Percentiles rank a stretch among this genome's conserved stretches.
phyloP scores from a whole-genome alignment of 306 rosid genomes.

The Arachis hypogaea region DNA sequence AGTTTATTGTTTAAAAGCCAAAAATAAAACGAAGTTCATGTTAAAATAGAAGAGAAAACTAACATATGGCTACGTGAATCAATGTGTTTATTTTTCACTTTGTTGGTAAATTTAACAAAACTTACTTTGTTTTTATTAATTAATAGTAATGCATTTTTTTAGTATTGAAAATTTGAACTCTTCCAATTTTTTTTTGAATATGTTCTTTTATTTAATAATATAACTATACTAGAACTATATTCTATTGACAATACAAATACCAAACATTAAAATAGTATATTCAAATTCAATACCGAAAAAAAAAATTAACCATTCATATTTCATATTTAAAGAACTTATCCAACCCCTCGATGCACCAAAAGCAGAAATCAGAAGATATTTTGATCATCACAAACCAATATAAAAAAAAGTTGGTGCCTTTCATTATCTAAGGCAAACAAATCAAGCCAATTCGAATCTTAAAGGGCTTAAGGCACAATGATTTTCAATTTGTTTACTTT shows the following conservation, averaged over 20 bases:
- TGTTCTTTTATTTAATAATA: no score
- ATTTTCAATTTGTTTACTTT: background rate
- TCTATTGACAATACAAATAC: background rate
- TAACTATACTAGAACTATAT: no score
- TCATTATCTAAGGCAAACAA: conserved; percentile 25
- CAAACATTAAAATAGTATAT: background rate
- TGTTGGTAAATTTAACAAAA: no score
- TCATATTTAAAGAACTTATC: background rate
- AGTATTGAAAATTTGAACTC: no score
- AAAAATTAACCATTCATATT: background rate
- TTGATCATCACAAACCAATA: background rate
- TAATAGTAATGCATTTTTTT: no score
- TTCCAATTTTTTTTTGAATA: no score
- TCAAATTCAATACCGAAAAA: background rate
- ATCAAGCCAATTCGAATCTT: conserved; percentile 7
- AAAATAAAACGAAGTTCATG: no score
- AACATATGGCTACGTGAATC: no score
- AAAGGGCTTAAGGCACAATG: background rate
- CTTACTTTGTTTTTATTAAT: no score
- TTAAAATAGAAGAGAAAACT: no score
- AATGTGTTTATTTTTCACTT: no score
- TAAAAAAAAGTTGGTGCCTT: conserved; percentile 14
- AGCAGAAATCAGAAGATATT: background rate
- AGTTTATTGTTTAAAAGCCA: background rate
- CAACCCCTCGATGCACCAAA: conserved; percentile 9